Percentiles rank a stretch among this genome's conserved stretches.
Conservation (phyloP, 169 alveolate species). For the Eimeria acervulina region DNA sequence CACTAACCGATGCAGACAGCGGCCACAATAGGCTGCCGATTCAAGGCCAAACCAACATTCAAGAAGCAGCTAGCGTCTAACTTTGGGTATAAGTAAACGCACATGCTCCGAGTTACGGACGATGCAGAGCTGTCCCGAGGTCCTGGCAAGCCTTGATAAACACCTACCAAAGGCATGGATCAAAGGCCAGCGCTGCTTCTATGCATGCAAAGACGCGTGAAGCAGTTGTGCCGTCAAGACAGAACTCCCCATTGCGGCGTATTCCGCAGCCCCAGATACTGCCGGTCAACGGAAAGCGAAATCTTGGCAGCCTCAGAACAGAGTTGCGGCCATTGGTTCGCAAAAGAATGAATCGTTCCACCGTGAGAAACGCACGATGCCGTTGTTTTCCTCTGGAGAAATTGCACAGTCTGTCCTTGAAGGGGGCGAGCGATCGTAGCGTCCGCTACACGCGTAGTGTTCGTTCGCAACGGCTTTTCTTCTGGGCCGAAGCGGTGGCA, state of each 20-base stretch:
- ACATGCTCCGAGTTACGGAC: neutral
- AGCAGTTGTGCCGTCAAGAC: slow-evolving; percentile 47
- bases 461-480: slow-evolving; percentile 46
- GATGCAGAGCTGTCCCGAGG: neutral
- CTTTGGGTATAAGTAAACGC: neutral
- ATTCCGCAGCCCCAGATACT: slow-evolving; percentile 40
- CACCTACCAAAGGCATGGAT: slow-evolving; percentile 21
- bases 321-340: slow-evolving; percentile 24
- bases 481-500: slow-evolving; percentile 69
- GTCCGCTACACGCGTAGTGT: slow-evolving; percentile 58
- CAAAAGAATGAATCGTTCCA: neutral
- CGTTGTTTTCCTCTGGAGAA: neutral
- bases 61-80: slow-evolving; percentile 3
- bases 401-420: slow-evolving; percentile 20
- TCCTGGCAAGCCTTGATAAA: neutral
- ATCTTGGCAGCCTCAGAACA: slow-evolving; percentile 18
- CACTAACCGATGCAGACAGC: neutral
- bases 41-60: neutral
- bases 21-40: neutral
- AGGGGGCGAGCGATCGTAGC: slow-evolving; percentile 65
- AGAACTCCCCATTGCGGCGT: slow-evolving; percentile 51
- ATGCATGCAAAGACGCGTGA: slow-evolving; percentile 13
- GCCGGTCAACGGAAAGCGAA: slow-evolving; percentile 28
- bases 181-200: neutral
- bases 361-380: neutral